These are phyloP conservation scores for Boletus calvinii DNA, from an alignment of 1,284 basidiomycete species.

Conservation along the genomic window DNA sequence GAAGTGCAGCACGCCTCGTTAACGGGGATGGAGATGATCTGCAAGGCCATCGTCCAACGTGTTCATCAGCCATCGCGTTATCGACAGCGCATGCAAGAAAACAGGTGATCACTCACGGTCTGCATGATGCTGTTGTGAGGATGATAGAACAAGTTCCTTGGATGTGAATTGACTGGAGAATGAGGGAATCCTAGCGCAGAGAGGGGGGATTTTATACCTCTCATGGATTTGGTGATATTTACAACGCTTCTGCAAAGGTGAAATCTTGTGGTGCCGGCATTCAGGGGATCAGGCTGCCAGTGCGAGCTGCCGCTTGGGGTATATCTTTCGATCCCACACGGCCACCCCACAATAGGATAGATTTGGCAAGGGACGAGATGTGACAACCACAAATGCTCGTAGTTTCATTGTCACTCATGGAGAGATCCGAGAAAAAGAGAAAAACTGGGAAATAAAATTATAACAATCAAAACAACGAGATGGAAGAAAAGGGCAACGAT, in stretches of 20 bases:
- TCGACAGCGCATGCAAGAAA: no score
- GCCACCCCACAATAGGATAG: neutral
- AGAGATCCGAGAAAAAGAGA: neutral
- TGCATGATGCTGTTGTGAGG: constrained; percentile 18
- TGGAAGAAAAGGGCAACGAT: no score
- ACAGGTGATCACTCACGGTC: constrained; percentile 12
- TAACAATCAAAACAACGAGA: no score
- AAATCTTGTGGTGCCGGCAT: neutral
- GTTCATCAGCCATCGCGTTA: neutral
- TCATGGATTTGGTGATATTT: constrained; percentile 16
- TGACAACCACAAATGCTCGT: neutral
- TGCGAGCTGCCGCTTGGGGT: neutral
- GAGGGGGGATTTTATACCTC: constrained; percentile 9
- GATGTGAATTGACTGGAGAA: constrained; percentile 3
- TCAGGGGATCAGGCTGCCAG: no score
- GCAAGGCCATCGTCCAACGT: neutral
- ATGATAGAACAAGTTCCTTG: constrained; percentile 3
- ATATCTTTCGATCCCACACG: neutral
- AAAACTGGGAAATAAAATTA: neutral
- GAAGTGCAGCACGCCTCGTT: constrained; percentile 27
- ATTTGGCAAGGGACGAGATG: neutral
- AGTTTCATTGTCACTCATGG: neutral
- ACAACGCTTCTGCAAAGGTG: neutral
- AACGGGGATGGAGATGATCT: constrained; percentile 23
- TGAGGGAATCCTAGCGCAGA: neutral